A percentile compares a stretch with the other conserved stretches of the same genome.
Conservation (phyloP, 169 alveolate species). For the Cryptosporidium sp. region DNA sequence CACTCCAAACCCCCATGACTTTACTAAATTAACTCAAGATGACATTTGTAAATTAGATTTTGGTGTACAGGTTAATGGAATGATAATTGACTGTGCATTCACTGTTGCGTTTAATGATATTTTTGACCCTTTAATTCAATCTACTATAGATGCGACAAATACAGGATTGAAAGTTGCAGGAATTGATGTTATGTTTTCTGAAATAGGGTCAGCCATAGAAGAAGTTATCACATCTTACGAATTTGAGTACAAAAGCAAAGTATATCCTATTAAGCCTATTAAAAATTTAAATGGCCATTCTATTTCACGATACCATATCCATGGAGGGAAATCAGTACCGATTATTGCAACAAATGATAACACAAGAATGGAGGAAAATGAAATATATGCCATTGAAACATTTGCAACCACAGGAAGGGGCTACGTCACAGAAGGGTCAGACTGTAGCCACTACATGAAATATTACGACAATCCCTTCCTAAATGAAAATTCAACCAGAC, state of each 20-base stretch:
- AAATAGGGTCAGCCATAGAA: slow-evolving; percentile 98
- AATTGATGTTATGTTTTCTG: slow-evolving; percentile 97
- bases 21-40: slow-evolving; percentile 81
- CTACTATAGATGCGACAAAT: slow-evolving; percentile 99
- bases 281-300: slow-evolving; percentile 98
- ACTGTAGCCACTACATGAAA: slow-evolving; percentile 98
- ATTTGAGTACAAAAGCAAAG: slow-evolving; percentile 92
- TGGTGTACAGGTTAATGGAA: slow-evolving; percentile 99
- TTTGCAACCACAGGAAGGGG: slow-evolving; percentile 99
- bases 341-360: slow-evolving; percentile 93
- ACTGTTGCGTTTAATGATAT: slow-evolving; percentile 94
- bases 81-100: slow-evolving; percentile 99
- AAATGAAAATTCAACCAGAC: slow-evolving; percentile 82
- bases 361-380: slow-evolving; percentile 99
- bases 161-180: slow-evolving; percentile 99
- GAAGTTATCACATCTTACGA: slow-evolving; percentile 98
- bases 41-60: slow-evolving; percentile 99
- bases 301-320: slow-evolving; percentile 96
- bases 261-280: slow-evolving; percentile 94
- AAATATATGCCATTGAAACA: slow-evolving; percentile 99
- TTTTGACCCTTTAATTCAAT: slow-evolving; percentile 87
- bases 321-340: slow-evolving; percentile 99
- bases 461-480: slow-evolving; percentile 91
- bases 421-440: slow-evolving; percentile 87
- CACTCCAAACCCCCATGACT: slow-evolving; percentile 96